A percentile compares a stretch with the other conserved stretches of the same genome.
Conservation (phyloP, 441 rosid genomes). For the Syzygium syzygioides region DNA sequence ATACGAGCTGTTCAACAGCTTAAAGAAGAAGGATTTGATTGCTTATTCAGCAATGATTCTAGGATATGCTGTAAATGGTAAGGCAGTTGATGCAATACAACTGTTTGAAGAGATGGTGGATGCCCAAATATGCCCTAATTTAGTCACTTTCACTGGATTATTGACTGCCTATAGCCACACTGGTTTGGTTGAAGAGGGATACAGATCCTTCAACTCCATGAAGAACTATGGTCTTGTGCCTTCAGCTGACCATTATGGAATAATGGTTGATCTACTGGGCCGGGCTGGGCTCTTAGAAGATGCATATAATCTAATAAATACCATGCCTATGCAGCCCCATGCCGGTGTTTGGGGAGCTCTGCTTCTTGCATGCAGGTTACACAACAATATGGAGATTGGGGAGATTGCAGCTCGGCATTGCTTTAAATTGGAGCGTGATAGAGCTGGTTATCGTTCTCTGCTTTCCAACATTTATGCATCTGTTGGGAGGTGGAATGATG, state of each 20-base stretch:
- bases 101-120: slow-evolving; percentile 27
- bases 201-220: slow-evolving; percentile 22
- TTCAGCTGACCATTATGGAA: slow-evolving; percentile 31
- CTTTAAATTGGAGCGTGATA: slow-evolving; percentile 28
- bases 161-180: slow-evolving; percentile 25
- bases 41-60: slow-evolving; percentile 31
- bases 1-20: slow-evolving; percentile 17
- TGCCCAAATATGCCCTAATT: slow-evolving; percentile 21
- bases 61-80: slow-evolving; percentile 31
- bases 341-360: slow-evolving; percentile 36
- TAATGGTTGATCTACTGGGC: slow-evolving; percentile 34
- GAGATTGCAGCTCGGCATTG: slow-evolving; percentile 35
- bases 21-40: slow-evolving; percentile 29
- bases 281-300: slow-evolving; percentile 32
- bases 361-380: slow-evolving; percentile 30
- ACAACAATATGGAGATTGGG: slow-evolving; percentile 30
- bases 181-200: slow-evolving; percentile 31
- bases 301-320: slow-evolving; percentile 27
- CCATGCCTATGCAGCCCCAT: slow-evolving; percentile 26
- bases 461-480: slow-evolving; percentile 31
- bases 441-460: slow-evolving; percentile 20
- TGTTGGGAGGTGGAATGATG: slow-evolving; percentile 27
- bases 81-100: slow-evolving; percentile 20
- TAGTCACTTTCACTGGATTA: slow-evolving; percentile 24
- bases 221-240: slow-evolving; percentile 22